Evolutionary conservation across 2,329 filamentous ascomycete genomes (phyloP).

Genomic region (Ophidiomyces ophidiicola): DNA sequence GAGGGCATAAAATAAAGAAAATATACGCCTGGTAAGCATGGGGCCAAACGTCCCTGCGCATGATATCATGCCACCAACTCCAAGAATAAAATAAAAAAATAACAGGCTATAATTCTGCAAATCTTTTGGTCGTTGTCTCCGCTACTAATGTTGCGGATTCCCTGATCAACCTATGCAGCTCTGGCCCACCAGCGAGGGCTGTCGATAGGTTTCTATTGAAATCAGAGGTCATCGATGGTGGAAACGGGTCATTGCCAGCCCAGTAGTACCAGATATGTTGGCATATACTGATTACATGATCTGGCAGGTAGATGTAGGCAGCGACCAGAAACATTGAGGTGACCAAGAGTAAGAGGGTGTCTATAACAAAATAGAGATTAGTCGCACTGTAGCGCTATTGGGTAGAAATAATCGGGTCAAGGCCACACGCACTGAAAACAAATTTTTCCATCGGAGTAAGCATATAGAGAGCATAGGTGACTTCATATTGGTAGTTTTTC

Average conservation of each 20-base stretch:
- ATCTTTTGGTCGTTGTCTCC: constrained; percentile 23
- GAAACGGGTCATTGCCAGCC: constrained; percentile 60
- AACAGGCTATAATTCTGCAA: constrained; percentile 10
- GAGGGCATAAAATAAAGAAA: neutral
- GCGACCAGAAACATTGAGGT: constrained; percentile 76
- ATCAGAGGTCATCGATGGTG: constrained; percentile 18
- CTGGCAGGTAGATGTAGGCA: constrained; percentile 80
- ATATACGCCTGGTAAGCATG: neutral
- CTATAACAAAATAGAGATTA: constrained; percentile 35
- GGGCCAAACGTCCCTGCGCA: too few species aligned
- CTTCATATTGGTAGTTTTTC: constrained; percentile 97
- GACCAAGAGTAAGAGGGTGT: constrained; percentile 83
- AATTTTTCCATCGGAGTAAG: constrained; percentile 92
- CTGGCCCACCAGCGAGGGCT: constrained; percentile 19
- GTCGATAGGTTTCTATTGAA: constrained; percentile 20
- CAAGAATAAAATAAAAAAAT: neutral
- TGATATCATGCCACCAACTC: neutral
- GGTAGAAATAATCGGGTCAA: constrained; percentile 2
- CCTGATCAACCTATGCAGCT: constrained; percentile 36
- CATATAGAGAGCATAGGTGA: constrained; percentile 95
- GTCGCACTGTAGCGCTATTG: neutral
- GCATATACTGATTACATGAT: constrained; percentile 72
- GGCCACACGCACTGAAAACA: constrained; percentile 66
- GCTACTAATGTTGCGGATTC: constrained; percentile 37
- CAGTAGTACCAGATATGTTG: constrained; percentile 91